These are phyloP conservation scores for Lichtheimia ornata DNA, from an alignment of 371 early-diverging fungal genomes.

Conservation along the genomic window DNA sequence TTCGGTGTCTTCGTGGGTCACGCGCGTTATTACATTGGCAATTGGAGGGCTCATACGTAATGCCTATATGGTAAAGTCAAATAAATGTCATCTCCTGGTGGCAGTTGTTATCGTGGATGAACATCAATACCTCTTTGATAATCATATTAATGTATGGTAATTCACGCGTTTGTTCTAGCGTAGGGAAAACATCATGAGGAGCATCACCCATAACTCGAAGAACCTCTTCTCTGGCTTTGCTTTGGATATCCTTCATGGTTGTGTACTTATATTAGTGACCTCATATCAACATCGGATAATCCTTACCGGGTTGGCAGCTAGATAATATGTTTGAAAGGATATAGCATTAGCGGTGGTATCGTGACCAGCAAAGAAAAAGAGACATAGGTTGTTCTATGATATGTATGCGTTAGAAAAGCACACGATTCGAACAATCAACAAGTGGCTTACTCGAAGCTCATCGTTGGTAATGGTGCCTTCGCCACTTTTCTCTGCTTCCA, in stretches of 20 bases:
- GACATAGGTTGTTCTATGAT: not conserved
- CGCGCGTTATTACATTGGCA: slow-evolving; percentile 9
- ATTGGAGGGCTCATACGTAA: slow-evolving; percentile 41
- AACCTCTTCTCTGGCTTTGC: slow-evolving; percentile 46
- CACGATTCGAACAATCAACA: not conserved
- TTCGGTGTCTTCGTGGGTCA: slow-evolving; percentile 22
- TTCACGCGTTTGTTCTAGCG: slow-evolving; percentile 38
- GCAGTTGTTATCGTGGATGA: not conserved
- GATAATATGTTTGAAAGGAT: slow-evolving; percentile 17
- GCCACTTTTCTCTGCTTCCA: slow-evolving; percentile 23
- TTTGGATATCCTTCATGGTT: slow-evolving; percentile 33
- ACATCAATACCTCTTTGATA: slow-evolving; percentile 26
- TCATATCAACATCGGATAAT: not conserved
- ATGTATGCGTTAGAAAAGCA: slow-evolving; percentile 12
- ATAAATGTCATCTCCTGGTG: not conserved
- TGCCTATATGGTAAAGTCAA: slow-evolving; percentile 1
- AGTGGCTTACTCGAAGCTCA: slow-evolving; percentile 21
- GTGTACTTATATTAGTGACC: not conserved
- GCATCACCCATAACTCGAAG: slow-evolving; percentile 46
- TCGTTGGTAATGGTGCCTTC: slow-evolving; percentile 13
- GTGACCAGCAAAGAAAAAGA: slow-evolving; percentile 19
- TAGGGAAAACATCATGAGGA: slow-evolving; percentile 29
- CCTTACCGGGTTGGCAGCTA: slow-evolving; percentile 25
- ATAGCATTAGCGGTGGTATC: slow-evolving; percentile 24
- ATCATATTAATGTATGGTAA: slow-evolving; percentile 45